phyloP scores from a whole-genome alignment of 176 grass and related monocot genomes.

The Zoysia japonica region DNA sequence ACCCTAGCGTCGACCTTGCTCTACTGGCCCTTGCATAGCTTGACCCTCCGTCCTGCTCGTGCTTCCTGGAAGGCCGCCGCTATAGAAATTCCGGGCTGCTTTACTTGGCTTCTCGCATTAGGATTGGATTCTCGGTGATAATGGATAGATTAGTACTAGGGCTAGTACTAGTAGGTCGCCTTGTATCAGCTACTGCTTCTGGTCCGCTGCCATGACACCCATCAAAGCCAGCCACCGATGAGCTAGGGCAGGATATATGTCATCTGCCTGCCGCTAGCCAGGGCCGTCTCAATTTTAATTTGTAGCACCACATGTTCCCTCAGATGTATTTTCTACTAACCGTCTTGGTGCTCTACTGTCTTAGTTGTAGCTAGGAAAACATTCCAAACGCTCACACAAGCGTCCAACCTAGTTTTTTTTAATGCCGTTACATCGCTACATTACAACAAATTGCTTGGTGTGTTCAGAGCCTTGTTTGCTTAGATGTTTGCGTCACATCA shows the following conservation, averaged over 20 bases:
- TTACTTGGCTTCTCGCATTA: background rate
- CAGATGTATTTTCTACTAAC: background rate
- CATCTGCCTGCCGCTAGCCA: background rate
- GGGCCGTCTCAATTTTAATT: background rate
- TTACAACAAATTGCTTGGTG: background rate
- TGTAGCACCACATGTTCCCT: background rate
- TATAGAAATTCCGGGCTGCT: background rate
- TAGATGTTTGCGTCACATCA: background rate
- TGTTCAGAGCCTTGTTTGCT: background rate
- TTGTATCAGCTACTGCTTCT: background rate
- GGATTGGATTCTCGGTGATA: background rate
- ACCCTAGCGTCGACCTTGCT: background rate
- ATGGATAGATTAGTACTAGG: background rate
- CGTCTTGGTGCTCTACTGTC: background rate
- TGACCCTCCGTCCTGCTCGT: background rate
- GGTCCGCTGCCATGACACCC: no score
- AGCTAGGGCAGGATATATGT: background rate
- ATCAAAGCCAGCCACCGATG: no score
- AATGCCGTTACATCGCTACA: background rate
- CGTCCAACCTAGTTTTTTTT: background rate
- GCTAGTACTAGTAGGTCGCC: no score
- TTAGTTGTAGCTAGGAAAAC: background rate
- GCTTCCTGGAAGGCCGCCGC: background rate
- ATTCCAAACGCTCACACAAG: background rate
- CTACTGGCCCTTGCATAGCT: background rate